phyloP scores from a whole-genome alignment of 306 rosid species.

The Cucurbita maxima region DNA sequence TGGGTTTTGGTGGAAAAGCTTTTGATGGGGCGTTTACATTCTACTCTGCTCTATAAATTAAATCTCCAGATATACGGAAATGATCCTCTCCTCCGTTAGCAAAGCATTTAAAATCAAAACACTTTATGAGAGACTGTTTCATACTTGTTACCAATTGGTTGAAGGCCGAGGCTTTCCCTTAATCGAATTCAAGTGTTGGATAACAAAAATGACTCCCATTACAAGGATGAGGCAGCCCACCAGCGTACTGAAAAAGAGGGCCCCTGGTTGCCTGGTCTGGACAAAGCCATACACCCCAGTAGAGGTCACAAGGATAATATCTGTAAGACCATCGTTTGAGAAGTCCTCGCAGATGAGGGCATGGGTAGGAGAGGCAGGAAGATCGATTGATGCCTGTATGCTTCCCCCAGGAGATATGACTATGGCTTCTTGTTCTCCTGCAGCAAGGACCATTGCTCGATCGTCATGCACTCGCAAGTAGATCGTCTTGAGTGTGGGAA shows the following conservation, averaged over 20 bases:
- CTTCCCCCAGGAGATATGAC: constrained; percentile 82
- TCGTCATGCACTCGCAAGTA: constrained; percentile 43
- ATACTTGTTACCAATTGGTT: constrained; percentile 26
- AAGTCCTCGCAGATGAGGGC: constrained; percentile 70
- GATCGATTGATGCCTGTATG: constrained; percentile 49
- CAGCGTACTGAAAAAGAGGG: constrained; percentile 86
- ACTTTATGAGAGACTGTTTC: background rate
- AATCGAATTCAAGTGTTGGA: constrained; percentile 72
- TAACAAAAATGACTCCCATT: constrained; percentile 83
- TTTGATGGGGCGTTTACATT: background rate
- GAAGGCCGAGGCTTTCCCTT: constrained; percentile 83
- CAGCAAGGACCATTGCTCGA: constrained; percentile 79
- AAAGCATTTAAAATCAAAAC: background rate
- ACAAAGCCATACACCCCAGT: constrained; percentile 83
- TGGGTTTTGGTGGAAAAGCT: background rate
- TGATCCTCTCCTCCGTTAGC: background rate
- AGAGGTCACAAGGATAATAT: constrained; percentile 69
- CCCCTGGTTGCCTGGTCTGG: constrained; percentile 96
- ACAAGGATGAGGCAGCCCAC: constrained; percentile 85
- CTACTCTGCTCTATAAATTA: constrained; percentile 1
- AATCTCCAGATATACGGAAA: background rate
- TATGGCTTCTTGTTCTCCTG: constrained; percentile 90
- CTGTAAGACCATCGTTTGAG: constrained; percentile 89
- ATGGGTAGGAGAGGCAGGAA: constrained; percentile 79
- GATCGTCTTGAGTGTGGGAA: constrained; percentile 83